Percentiles rank a stretch among this genome's conserved stretches.
phyloP scores from a whole-genome alignment of 2,329 filamentous ascomycete species.

The Septoria linicola region DNA sequence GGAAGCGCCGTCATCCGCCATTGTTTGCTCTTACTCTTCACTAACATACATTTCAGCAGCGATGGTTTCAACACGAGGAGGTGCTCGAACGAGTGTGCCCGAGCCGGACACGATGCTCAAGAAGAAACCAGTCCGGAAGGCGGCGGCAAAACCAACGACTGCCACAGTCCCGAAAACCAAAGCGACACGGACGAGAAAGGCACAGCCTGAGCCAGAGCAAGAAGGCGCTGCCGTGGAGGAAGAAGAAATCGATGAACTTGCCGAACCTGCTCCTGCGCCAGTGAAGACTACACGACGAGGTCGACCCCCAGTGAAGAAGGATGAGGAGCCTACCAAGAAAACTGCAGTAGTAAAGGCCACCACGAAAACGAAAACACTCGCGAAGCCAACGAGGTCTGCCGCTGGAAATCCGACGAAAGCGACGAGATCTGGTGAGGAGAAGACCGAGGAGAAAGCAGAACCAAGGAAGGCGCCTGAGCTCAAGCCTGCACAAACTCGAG shows the following conservation, averaged over 20 bases:
- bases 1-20: no score
- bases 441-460: neutral
- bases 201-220: slow-evolving; percentile 13
- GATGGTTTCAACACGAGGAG: slow-evolving; percentile 41
- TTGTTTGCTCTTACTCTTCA: neutral
- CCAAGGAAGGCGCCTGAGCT: slow-evolving; percentile 6
- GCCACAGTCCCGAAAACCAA: slow-evolving; percentile 17
- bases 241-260: slow-evolving; percentile 22
- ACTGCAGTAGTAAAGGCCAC: neutral
- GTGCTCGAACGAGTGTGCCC: slow-evolving; percentile 27
- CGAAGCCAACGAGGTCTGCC: slow-evolving; percentile 4
- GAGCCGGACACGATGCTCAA: slow-evolving; percentile 27
- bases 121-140: slow-evolving; percentile 39
- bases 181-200: slow-evolving; percentile 27
- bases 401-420: slow-evolving; percentile 7
- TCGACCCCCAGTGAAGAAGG: slow-evolving; percentile 18
- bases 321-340: slow-evolving; percentile 13
- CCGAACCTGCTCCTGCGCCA: slow-evolving; percentile 17
- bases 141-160: slow-evolving; percentile 28
- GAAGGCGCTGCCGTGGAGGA: neutral
- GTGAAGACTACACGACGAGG: slow-evolving; percentile 17
- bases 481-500: slow-evolving; percentile 13
- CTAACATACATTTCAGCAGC: slow-evolving; percentile 6
- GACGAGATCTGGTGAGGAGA: slow-evolving; percentile 16
- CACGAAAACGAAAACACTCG: slow-evolving; percentile 3